phyloP scores from a whole-genome alignment of 345 rosid species.

The Lenwebbia sp. region DNA sequence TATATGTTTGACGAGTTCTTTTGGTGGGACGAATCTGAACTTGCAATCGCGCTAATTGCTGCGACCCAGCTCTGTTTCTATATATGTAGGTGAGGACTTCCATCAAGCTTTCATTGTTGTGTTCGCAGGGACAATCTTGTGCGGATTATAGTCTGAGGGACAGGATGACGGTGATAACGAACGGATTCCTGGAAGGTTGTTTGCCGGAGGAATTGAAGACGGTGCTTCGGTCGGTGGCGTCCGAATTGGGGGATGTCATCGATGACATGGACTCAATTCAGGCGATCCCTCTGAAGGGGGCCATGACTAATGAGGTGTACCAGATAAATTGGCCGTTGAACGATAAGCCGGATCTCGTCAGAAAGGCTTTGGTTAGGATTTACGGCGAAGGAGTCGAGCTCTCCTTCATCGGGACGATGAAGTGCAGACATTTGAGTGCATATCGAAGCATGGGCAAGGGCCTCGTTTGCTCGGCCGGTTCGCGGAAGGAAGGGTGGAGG shows the following conservation, averaged over 20 bases:
- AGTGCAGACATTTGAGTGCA: slow-evolving; percentile 74
- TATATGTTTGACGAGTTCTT: background rate
- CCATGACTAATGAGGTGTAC: slow-evolving; percentile 88
- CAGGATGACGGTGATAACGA: slow-evolving; percentile 38
- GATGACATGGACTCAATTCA: slow-evolving; percentile 43
- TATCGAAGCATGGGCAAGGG: slow-evolving; percentile 86
- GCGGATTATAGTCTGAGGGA: background rate
- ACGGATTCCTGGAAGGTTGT: slow-evolving; percentile 28
- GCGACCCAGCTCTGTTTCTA: background rate
- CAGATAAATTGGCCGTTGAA: slow-evolving; percentile 78
- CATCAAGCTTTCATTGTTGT: background rate
- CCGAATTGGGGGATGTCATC: slow-evolving; percentile 64
- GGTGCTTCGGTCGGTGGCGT: slow-evolving; percentile 48
- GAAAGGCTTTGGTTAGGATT: slow-evolving; percentile 61
- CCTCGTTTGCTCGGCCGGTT: slow-evolving; percentile 90
- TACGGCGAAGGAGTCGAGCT: slow-evolving; percentile 88
- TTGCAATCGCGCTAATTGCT: background rate
- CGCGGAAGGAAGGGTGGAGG: slow-evolving; percentile 76
- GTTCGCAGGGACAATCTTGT: background rate
- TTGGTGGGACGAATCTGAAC: background rate
- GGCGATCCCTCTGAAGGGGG: slow-evolving; percentile 67
- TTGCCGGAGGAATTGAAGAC: slow-evolving; percentile 53
- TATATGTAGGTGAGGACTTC: background rate
- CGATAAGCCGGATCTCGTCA: slow-evolving; percentile 14
- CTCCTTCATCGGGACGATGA: slow-evolving; percentile 78